Evolutionary conservation across 371 early-diverging fungal genomes (phyloP), one percentile per base, ranked within the genome.

Genomic region (Thermomucor indicae-seudaticae): DNA sequence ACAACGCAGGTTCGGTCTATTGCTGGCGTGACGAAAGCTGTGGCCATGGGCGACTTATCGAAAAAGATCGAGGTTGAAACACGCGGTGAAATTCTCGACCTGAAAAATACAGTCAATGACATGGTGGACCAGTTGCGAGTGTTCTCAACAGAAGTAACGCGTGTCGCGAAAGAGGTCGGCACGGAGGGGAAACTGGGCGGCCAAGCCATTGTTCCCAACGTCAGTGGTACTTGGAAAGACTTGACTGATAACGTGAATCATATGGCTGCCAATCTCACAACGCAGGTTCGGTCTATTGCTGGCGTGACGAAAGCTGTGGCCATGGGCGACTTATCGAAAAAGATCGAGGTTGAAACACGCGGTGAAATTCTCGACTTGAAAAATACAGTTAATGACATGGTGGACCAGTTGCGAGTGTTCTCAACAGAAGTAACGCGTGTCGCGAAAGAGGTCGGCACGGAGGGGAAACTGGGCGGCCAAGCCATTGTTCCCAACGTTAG

Each of bases 41-140:
- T 75, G 8, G 72, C 82, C 1, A 70, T 59, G 10, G 83, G 81
- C 16, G 80, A 82, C 56, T 73, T 75, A 24, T 71, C 72, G 4
- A 69, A 72, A 28, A 73, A 76, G 56, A 81, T 85, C 46, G 81
- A 81, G 0, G 74, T 83, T 4, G 76, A 81, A 45, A 81, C 82
- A 3, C 67, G 69, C 17, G 84, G 84, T 14, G 84, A 85, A 59
- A 84, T 84, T 73, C 72, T 81, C 32, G 57, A 56, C 29, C 70
- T 85, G 40, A 83, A 85, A 62, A 77, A 79, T 37, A 80, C 81
- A 53, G 83, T 84, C 42, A 83, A 84, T 55, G 68, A 82, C 50
- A 84, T 84, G 54, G 54, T 54, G 35, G 70, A 68, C 6, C 78
- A 72, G 46, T 55, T 77, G 2, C 43, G 53, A 16, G 60, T 55